A percentile compares a stretch with the other conserved stretches of the same genome.
phyloP scores from a whole-genome alignment of 2,329 filamentous ascomycete genomes.

The Fusarium vanettenii region DNA sequence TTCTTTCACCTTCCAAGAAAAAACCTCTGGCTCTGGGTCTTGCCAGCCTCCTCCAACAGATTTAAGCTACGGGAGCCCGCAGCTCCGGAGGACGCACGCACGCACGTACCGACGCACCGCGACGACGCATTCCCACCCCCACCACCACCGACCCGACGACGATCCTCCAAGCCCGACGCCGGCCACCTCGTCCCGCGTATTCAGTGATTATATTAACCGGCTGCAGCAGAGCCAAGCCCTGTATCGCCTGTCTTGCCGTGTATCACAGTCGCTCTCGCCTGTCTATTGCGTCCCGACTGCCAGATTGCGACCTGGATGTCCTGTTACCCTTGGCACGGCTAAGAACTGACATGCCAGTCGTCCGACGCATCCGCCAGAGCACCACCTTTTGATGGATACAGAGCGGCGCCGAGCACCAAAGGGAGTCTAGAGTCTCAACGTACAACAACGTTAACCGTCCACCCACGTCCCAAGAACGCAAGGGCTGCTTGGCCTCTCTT shows the following conservation, averaged over 20 bases:
- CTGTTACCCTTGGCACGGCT: constrained; percentile 29
- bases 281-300: constrained; percentile 23
- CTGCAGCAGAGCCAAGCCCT: constrained; percentile 33
- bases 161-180: constrained; percentile 25
- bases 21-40: constrained; percentile 33
- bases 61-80: constrained; percentile 36
- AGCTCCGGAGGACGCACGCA: constrained; percentile 8
- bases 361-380: constrained; percentile 43
- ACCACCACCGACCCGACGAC: constrained; percentile 28
- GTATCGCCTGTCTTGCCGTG: constrained; percentile 4
- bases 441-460: constrained; percentile 31
- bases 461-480: constrained; percentile 35
- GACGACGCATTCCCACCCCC: constrained; percentile 13
- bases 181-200: constrained; percentile 24
- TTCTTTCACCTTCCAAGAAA: constrained; percentile 40
- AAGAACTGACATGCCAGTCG: constrained; percentile 41
- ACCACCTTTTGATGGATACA: constrained; percentile 42
- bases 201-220: constrained; percentile 19
- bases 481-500: constrained; percentile 18
- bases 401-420: constrained; percentile 40
- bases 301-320: constrained; percentile 22
- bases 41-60: constrained; percentile 37
- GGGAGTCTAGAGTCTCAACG: constrained; percentile 40
- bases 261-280: constrained; percentile 12
- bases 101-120: constrained; percentile 6